Conservation (phyloP, 139 green algal species). For the Protoeuglena noctilucae region DNA sequence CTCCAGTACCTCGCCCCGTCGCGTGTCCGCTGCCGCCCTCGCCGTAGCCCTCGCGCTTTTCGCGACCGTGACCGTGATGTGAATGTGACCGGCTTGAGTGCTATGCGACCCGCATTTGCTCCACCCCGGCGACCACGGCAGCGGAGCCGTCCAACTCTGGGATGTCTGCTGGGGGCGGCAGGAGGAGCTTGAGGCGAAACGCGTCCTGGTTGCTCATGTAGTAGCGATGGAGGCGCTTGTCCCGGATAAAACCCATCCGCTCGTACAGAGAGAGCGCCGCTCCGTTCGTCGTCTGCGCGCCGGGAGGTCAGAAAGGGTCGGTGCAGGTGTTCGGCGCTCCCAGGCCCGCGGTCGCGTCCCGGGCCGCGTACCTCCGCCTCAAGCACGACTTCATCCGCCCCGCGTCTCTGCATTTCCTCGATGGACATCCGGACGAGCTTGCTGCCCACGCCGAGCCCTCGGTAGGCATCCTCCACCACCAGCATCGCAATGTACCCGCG, state of each 20-base stretch:
- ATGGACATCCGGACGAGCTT: constrained; percentile 56
- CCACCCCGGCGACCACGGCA: too few species aligned
- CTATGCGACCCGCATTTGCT: too few species aligned
- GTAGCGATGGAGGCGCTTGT: constrained; percentile 88
- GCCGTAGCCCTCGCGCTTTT: too few species aligned
- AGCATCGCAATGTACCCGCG: constrained; percentile 97
- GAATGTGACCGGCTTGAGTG: too few species aligned
- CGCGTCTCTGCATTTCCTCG: constrained; percentile 37
- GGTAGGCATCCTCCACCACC: constrained; percentile 72
- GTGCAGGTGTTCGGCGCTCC: too few species aligned
- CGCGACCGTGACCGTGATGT: too few species aligned
- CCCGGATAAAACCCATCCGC: constrained; percentile 87
- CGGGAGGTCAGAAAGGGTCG: too few species aligned
- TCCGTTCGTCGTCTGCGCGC: constrained; percentile 73
- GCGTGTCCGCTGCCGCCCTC: too few species aligned
- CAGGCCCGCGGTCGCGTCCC: too few species aligned
- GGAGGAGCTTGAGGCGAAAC: constrained; percentile 86
- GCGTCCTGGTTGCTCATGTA: constrained; percentile 89
- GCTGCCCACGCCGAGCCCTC: constrained; percentile 56
- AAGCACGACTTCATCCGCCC: constrained; percentile 71
- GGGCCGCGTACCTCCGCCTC: constrained; percentile 97
- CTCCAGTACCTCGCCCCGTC: too few species aligned
- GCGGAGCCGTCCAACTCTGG: too few species aligned
- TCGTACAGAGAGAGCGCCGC: constrained; percentile 84
- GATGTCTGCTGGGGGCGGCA: too few species aligned